These are phyloP conservation scores for Trichocomaceae sp. DNA, from an alignment of 2,329 filamentous ascomycete species.

Conservation along the genomic window DNA sequence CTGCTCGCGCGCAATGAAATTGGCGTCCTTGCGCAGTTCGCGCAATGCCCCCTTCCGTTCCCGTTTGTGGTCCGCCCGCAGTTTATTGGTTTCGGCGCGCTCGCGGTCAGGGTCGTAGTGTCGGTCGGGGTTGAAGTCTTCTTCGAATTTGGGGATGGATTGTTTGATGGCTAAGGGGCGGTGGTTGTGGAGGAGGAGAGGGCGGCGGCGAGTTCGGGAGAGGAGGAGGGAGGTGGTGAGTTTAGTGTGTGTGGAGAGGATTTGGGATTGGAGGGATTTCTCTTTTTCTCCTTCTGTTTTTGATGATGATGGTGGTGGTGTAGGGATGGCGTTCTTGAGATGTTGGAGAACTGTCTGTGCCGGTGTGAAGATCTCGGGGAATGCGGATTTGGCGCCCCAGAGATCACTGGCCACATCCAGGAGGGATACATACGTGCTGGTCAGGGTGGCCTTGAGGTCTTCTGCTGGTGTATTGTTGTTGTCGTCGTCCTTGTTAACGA, in stretches of 20 bases:
- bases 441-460: conserved; percentile 52
- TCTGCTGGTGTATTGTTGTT: conserved; percentile 23
- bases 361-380: conserved; percentile 71
- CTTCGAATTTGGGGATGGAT: conserved; percentile 90
- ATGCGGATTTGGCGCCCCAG: conserved; percentile 68
- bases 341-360: conserved; percentile 46
- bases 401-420: conserved; percentile 62
- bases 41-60: conserved; percentile 92
- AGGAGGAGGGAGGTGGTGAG: conserved; percentile 44
- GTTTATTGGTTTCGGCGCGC: conserved; percentile 73
- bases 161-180: conserved; percentile 79
- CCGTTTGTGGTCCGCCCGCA: conserved; percentile 86
- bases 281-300: background rate
- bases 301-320: background rate
- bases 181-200: conserved; percentile 84
- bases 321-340: conserved; percentile 10
- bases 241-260: conserved; percentile 28
- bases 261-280: conserved; percentile 17
- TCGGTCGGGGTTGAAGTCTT: conserved; percentile 85
- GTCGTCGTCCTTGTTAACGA: conserved; percentile 31
- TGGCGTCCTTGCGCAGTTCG: conserved; percentile 89
- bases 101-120: conserved; percentile 96
- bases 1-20: conserved; percentile 86
- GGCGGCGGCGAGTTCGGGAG: conserved; percentile 61
- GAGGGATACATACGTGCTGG: conserved; percentile 59